Base-by-base conservation (phyloP, 352 stramenopile species). In the Phytophthora cryptogea region DNA sequence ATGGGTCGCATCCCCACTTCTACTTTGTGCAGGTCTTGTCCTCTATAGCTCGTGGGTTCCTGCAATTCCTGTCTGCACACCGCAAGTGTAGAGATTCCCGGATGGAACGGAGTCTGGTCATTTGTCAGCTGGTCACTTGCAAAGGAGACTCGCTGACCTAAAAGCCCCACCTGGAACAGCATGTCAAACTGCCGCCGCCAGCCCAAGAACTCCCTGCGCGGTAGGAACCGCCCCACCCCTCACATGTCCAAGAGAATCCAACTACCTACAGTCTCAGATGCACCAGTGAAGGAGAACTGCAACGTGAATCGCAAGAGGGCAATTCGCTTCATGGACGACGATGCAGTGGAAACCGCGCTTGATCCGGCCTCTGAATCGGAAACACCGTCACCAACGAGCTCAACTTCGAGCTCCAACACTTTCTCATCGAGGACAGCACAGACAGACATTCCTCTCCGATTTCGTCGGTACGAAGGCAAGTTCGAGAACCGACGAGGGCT, bases 401-500 rank as follows among this genome's bases (percentile, higher is more conserved):
- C 59, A 33, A 54, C 40, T 5, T 50, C 53, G 8, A 51, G 43
- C 28, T 46, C 33, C 8, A 44, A 44, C 28, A 47, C 8, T 9
- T 50, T 51, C 13, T 63, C 52, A 13, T 55, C 49, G 4, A 30
- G 10, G 2, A 44, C 8, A 43, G 17, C n/a, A 1, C 37, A 50
- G 7, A 8, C 20, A 8, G 41, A 63, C 30, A 59, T 79, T 14
- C 64, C 70, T 23, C 26, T 56, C 26, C 56, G 68, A 10, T 61
- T 81, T 41, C 68, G 67, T 16, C 62, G 69, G 13, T 55, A 55
- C 28, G 71, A 83, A 23, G 69, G 74, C 32, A 78, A 62, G 27
- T 70, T 80, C 51, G 59, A 55, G 49, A 86, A 79, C 39, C 20
- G 11, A 26, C 68, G 74, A 36, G 70, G 67, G 2, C 67, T 74